phyloP scores from a whole-genome alignment of 768 basidiomycete species.

The Sutorius australiensis region DNA sequence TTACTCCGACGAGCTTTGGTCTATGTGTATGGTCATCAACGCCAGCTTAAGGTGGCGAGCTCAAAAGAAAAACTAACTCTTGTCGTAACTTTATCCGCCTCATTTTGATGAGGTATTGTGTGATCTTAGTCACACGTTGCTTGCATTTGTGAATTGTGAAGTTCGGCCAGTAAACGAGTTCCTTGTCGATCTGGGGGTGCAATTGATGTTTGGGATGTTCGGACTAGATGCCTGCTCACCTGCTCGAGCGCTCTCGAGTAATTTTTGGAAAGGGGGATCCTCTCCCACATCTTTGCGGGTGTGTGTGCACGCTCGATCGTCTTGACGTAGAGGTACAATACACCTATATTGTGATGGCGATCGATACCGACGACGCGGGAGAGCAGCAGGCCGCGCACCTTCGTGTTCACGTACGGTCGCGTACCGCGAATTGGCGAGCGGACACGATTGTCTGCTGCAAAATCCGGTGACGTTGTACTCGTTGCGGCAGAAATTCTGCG shows the following conservation, averaged over 20 bases:
- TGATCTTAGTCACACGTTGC: constrained; percentile 97
- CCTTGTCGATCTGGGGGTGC: constrained; percentile 75
- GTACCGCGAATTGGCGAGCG: constrained; percentile 95
- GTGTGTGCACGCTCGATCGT: constrained; percentile 97
- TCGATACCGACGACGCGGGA: not conserved
- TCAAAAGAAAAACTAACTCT: constrained; percentile 53
- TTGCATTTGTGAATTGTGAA: constrained; percentile 99
- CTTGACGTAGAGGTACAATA: constrained; percentile 92
- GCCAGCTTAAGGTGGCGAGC: not conserved
- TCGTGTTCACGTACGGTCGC: constrained; percentile 97
- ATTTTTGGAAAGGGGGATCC: constrained; percentile 86
- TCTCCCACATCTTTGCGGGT: constrained; percentile 98
- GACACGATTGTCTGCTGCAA: constrained; percentile 93
- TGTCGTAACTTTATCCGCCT: constrained; percentile 80
- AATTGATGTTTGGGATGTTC: not conserved
- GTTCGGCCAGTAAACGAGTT: constrained; percentile 97
- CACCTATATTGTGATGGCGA: constrained; percentile 43
- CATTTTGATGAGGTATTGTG: constrained; percentile 99
- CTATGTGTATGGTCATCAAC: constrained; percentile 37
- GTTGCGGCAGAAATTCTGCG: constrained; percentile 98
- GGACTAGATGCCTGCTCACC: constrained; percentile 41
- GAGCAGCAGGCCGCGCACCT: constrained; percentile 44
- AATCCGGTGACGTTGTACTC: constrained; percentile 98
- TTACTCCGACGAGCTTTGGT: constrained; percentile 89
- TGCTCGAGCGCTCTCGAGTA: constrained; percentile 95